phyloP scores from a whole-genome alignment of 352 stramenopile genomes.

The Phytophthora fragariae region DNA sequence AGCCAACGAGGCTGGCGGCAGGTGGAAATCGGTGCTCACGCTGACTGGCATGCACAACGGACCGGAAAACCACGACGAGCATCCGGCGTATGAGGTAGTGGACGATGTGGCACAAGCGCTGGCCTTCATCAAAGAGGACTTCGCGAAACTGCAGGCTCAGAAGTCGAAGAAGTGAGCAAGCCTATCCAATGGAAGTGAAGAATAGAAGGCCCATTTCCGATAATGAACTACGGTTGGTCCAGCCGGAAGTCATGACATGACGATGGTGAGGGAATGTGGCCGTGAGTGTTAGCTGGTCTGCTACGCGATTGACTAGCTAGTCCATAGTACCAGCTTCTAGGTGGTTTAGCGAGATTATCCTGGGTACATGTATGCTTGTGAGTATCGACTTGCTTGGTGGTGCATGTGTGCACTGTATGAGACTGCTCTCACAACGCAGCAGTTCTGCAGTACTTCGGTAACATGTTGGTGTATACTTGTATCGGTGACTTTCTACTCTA shows the following conservation, averaged over 20 bases:
- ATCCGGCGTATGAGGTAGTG: conserved; percentile 78
- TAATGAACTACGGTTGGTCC: no score
- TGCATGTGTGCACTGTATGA: no score
- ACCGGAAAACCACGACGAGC: conserved; percentile 67
- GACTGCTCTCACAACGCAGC: no score
- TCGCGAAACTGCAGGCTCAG: conserved; percentile 43
- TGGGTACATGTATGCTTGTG: no score
- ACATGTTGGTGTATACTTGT: neutral
- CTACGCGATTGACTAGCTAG: no score
- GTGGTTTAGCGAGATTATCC: no score
- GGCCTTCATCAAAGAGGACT: conserved; percentile 83
- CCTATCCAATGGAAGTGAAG: neutral
- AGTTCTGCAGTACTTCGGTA: no score
- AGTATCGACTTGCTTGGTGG: no score
- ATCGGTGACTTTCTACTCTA: neutral
- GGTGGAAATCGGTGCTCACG: conserved; percentile 88
- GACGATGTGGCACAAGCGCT: conserved; percentile 75
- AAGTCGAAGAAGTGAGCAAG: conserved; percentile 9
- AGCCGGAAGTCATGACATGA: no score
- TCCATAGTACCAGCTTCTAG: no score
- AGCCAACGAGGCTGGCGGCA: conserved; percentile 72
- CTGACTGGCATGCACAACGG: conserved; percentile 84
- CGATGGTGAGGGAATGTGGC: no score
- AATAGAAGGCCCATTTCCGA: neutral
- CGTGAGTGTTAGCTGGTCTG: no score